Base-by-base conservation (phyloP, 257 asterid species). In the Phtheirospermum japonicum region DNA sequence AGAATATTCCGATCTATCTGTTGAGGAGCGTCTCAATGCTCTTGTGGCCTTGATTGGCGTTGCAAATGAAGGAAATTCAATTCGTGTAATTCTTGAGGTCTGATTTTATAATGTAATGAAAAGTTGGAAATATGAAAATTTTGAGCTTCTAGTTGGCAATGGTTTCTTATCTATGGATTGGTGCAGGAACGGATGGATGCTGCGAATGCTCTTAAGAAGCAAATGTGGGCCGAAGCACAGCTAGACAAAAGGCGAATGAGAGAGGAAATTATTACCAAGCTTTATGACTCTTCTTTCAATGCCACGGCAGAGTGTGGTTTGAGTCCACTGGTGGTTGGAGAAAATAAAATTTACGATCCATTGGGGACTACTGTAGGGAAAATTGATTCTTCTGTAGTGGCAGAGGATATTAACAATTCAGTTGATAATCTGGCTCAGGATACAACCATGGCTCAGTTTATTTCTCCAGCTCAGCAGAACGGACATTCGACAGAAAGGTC, bases 151-250 rank as follows among this genome's bases (percentile, higher is more conserved):
- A 46, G 9, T 50, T 14, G 48, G 34, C 17, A 37, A 50, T 55
- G 54, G 42, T 32, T 57, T 69, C 68, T 72, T 57, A 73, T 48
- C 13, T 59, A 57, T 58, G 52, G 45, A 55, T 68, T 71, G 62
- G 77, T 83, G 71, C 87, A 93, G 99, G 99, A 87, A 16, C 92
- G 97, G 49, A 79, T 89, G 79, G 99, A 93, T 79, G 92, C 97
- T 42, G 96, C 94, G 16, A 85, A 65, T 76, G 79, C 90, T 64
- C 84, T 93, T 42, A 93, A 93, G 68, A 93, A 90, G 76, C 99
- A 89, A 72, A 90, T 93, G 96, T 93, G 95, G 99, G 93, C 99
- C n/a, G 97, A 85, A 73, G 92, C 97, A 49, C 99, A 93, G 68
- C 77, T 93, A 54, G 96, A 87, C 73, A 93, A 84, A 77, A 75